Base-by-base conservation (phyloP, 768 basidiomycete genomes). In the Podaxis sp. region DNA sequence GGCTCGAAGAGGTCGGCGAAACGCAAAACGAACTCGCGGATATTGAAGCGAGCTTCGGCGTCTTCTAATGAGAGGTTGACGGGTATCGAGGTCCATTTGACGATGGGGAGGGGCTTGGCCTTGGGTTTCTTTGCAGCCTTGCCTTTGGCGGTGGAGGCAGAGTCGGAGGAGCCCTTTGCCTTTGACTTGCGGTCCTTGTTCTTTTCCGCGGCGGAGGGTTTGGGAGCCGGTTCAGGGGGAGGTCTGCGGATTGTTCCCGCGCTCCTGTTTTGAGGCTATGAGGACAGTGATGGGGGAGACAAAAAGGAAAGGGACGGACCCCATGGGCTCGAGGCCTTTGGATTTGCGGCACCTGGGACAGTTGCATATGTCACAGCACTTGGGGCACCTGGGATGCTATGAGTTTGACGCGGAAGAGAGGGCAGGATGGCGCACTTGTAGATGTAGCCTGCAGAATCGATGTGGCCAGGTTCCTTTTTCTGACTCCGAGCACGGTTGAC, bases 1-100 rank as follows among this genome's bases (percentile, higher is more conserved):
- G 77, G 77, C 28, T 85, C 83, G 66, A 87, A 72, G 15, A 84
- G 60, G 30, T 78, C 75, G 1, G 79, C 76, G 65, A 93, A 93
- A 38, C 92, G 82, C 52, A 89, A 69, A 11, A 84, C 70, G 70
- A 92, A 94, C 73, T 93, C 92, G 61, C 92, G 85, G 48, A 93
- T 87, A 66, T 84, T 77, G 52, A 93, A 82, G 9, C 91, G 86
- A 28, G 81, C 79, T 65, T 89, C 80, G 0, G 81, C 84, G 44
- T 84, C 82, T 0, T 76, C 68, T 42, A 77, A 74, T 4, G 77
- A 73, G 13, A 89, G 74, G 33, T 66, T 67, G 12, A 79, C 76
- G 1, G 76, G 76, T 5, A 90, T 70, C 5, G 70, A 68, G 4
- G 75, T 82, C 91, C 91, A 93, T 52, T 74, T 73, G 44, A 87